These are phyloP conservation scores for Dryas drummondii DNA, from an alignment of 306 rosid species.

Conservation along the genomic window DNA sequence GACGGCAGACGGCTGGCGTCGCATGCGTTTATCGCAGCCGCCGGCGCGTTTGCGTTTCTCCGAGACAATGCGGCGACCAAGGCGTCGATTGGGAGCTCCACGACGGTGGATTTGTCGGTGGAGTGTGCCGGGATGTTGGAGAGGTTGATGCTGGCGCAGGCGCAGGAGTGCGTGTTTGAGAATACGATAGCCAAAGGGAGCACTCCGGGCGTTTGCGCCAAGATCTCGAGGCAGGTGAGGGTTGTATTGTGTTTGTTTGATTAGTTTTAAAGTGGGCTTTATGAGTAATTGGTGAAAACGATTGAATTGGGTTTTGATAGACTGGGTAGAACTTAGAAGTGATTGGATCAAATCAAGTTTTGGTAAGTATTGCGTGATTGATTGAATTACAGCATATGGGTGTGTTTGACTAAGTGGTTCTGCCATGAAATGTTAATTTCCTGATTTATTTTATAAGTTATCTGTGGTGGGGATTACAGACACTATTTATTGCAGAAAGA, in stretches of 20 bases:
- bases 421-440: background rate
- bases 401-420: background rate
- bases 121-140: slow-evolving; percentile 94
- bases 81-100: slow-evolving; percentile 70
- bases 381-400: background rate
- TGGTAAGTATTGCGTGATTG: background rate
- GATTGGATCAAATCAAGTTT: background rate
- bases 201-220: slow-evolving; percentile 94
- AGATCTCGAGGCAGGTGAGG: slow-evolving; percentile 92
- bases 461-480: background rate
- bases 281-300: background rate
- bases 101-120: slow-evolving; percentile 76
- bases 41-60: slow-evolving; percentile 73
- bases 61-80: slow-evolving; percentile 79
- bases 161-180: slow-evolving; percentile 96
- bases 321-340: background rate
- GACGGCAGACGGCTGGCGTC: slow-evolving; percentile 83
- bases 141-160: slow-evolving; percentile 94
- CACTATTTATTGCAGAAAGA: background rate
- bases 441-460: background rate
- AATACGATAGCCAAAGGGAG: slow-evolving; percentile 90
- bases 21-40: slow-evolving; percentile 78
- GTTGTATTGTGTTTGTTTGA: slow-evolving; percentile 9
- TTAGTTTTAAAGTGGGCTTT: background rate
- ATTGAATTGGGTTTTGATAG: slow-evolving; percentile 6